Conservation (phyloP, 148 eudicot genomes). For the Nyssa sinensis region DNA sequence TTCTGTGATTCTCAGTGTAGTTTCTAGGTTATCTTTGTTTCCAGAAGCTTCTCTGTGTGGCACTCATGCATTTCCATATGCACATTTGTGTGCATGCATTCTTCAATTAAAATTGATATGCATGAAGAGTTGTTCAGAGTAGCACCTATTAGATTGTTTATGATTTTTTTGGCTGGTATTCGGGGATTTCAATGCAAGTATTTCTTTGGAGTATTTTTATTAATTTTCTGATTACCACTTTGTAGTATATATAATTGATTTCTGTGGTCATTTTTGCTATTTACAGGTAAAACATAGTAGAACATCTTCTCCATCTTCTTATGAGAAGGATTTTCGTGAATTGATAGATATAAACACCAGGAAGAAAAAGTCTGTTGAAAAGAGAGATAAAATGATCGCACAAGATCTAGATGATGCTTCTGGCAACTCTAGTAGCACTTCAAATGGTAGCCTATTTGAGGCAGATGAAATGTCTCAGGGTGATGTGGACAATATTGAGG, state of each 20-base stretch:
- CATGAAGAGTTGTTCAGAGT: neutral
- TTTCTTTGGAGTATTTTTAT: no score
- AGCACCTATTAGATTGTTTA: neutral
- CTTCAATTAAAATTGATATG: neutral
- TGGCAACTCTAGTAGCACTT: conserved; percentile 33
- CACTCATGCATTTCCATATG: neutral
- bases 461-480: no score
- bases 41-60: neutral
- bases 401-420: conserved; percentile 32
- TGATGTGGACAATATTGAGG: conserved; percentile 24
- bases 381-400: conserved; percentile 14
- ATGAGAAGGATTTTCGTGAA: conserved; percentile 62
- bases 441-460: conserved; percentile 29
- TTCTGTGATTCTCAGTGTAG: conserved; percentile 10
- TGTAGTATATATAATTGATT: neutral
- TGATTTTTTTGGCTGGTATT: neutral
- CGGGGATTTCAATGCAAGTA: neutral
- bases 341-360: conserved; percentile 50
- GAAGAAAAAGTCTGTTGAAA: conserved; percentile 29
- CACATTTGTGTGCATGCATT: neutral
- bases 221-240: neutral
- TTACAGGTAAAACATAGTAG: conserved; percentile 75
- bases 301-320: conserved; percentile 52
- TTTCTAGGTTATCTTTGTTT: neutral
- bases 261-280: conserved; percentile 9